These are phyloP conservation scores for Thalassiosira livingstoniorum DNA, from an alignment of 352 stramenopile species.

Conservation along the genomic window DNA sequence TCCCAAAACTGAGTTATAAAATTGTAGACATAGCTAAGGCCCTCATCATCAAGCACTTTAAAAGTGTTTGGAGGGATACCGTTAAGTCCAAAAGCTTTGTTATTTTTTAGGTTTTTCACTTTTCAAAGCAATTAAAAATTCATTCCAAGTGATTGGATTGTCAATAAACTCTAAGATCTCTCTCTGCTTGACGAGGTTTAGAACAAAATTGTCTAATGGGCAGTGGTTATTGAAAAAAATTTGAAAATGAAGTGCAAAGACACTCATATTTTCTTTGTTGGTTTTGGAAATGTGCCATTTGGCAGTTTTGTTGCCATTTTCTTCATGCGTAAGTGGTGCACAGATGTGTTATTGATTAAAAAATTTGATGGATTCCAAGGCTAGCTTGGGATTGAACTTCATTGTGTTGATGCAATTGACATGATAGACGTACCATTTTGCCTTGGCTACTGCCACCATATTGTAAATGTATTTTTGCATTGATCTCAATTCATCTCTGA, in stretches of 20 bases:
- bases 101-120: conserved; percentile 9
- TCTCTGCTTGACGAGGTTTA: neutral
- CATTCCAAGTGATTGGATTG: too few species aligned
- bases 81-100: neutral
- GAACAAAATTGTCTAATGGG: neutral
- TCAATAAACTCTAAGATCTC: too few species aligned
- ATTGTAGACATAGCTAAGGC: neutral
- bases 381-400: conserved; percentile 2
- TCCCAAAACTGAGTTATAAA: neutral
- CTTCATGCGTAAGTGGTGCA: neutral
- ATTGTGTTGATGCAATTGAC: neutral
- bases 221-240: conserved; percentile 5
- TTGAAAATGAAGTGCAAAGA: neutral
- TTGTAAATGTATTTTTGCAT: neutral
- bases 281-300: too few species aligned
- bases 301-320: too few species aligned
- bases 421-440: neutral
- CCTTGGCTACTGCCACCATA: neutral
- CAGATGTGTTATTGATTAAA: neutral
- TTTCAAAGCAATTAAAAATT: too few species aligned
- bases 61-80: neutral
- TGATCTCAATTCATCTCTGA: neutral
- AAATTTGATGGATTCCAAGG: neutral
- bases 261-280: too few species aligned
- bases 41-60: conserved; percentile 3